Conservation (phyloP, 208 protist genomes). For the Trypanosoma theileri region DNA sequence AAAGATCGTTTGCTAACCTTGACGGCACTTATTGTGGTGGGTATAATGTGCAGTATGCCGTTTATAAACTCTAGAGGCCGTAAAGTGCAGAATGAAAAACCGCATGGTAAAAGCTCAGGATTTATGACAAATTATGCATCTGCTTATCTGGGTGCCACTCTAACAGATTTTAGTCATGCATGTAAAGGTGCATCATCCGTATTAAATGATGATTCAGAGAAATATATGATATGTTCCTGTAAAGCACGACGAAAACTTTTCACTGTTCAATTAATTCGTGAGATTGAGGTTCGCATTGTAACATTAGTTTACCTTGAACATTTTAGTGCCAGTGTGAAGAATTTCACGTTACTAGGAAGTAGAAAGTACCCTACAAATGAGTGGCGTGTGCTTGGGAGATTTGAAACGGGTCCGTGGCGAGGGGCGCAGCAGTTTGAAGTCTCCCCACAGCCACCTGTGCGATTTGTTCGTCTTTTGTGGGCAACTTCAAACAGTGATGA, state of each 20-base stretch:
- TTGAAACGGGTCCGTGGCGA: constrained; percentile 31
- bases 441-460: constrained; percentile 27
- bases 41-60: background rate
- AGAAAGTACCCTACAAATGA: constrained; percentile 38
- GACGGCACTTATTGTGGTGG: constrained; percentile 7
- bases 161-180: constrained; percentile 29
- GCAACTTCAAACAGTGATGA: constrained; percentile 32
- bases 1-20: constrained; percentile 7
- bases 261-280: constrained; percentile 43
- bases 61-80: background rate
- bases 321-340: constrained; percentile 39
- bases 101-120: background rate
- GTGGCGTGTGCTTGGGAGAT: constrained; percentile 39
- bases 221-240: constrained; percentile 46
- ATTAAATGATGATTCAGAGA: constrained; percentile 35
- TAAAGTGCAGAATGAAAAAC: constrained; percentile 3
- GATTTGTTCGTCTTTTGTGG: constrained; percentile 42
- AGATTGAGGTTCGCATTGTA: constrained; percentile 36
- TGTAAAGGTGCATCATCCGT: constrained; percentile 34
- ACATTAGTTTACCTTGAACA: constrained; percentile 34
- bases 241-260: constrained; percentile 29
- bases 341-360: constrained; percentile 42
- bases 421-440: constrained; percentile 41
- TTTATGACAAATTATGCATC: constrained; percentile 52
- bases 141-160: constrained; percentile 34